Evolutionary conservation across 768 basidiomycete genomes (phyloP).

Genomic region (Cystofilobasidium macerans): DNA sequence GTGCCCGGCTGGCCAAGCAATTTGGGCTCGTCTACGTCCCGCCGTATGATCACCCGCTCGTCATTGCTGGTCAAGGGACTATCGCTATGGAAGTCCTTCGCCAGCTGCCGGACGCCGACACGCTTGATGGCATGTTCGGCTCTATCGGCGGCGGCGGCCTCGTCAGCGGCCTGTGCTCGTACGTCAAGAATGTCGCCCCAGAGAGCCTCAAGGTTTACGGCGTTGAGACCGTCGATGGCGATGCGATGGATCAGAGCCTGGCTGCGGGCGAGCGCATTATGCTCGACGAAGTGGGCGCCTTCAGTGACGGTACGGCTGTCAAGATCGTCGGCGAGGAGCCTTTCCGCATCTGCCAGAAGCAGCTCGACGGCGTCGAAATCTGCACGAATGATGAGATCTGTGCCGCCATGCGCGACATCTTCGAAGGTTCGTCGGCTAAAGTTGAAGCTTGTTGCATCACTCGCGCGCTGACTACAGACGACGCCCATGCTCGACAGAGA

Average conservation of each 20-base stretch:
- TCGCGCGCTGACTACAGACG: background rate
- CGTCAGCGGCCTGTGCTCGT: slow-evolving; percentile 77
- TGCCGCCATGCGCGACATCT: slow-evolving; percentile 97
- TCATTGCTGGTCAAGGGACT: slow-evolving; percentile 96
- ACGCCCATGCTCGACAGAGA: slow-evolving; percentile 51
- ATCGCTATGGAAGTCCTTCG: slow-evolving; percentile 89
- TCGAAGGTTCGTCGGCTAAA: slow-evolving; percentile 57
- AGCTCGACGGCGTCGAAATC: slow-evolving; percentile 70
- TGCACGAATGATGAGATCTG: slow-evolving; percentile 94
- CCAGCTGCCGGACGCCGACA: slow-evolving; percentile 58
- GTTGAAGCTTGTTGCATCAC: background rate
- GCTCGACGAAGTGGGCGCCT: slow-evolving; percentile 82
- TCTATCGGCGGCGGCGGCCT: slow-evolving; percentile 92
- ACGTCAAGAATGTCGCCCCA: slow-evolving; percentile 81
- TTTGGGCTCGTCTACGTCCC: slow-evolving; percentile 84
- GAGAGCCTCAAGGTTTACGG: slow-evolving; percentile 73
- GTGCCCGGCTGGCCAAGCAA: slow-evolving; percentile 62
- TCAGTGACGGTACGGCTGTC: slow-evolving; percentile 95
- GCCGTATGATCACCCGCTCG: slow-evolving; percentile 91
- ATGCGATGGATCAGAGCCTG: slow-evolving; percentile 81
- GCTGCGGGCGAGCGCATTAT: slow-evolving; percentile 69
- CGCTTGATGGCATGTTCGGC: slow-evolving; percentile 72
- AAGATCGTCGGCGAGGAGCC: slow-evolving; percentile 89
- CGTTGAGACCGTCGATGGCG: slow-evolving; percentile 88
- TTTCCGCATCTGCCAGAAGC: slow-evolving; percentile 77